Conservation (phyloP, 2,329 filamentous ascomycete species). For the Pseudopithomyces chartarum region DNA sequence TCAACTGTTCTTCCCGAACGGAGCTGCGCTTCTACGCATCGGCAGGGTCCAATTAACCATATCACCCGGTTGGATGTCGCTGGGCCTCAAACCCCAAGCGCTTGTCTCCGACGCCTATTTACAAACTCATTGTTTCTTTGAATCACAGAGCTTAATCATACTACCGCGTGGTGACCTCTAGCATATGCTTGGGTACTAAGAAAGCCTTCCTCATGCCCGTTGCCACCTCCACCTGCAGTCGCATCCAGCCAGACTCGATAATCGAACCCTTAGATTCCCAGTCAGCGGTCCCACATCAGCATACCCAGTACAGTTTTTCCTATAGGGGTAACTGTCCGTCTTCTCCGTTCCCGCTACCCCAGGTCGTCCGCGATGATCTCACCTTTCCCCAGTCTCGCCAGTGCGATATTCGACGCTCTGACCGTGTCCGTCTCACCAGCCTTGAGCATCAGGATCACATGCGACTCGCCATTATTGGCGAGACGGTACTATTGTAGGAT, state of each 20-base stretch:
- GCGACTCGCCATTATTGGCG: neutral
- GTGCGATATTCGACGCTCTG: neutral
- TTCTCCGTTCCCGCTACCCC: slow-evolving; percentile 21
- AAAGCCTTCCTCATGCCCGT: slow-evolving; percentile 7
- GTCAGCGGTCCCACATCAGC: slow-evolving; percentile 16
- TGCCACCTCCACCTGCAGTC: slow-evolving; percentile 6
- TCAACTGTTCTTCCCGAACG: neutral
- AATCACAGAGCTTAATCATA: neutral
- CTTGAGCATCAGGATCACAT: slow-evolving; percentile 10
- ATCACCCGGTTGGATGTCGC: slow-evolving; percentile 7
- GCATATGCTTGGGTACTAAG: neutral
- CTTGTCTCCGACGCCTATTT: neutral
- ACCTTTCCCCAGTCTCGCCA: slow-evolving; percentile 5
- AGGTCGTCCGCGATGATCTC: slow-evolving; percentile 18
- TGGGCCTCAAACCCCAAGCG: neutral
- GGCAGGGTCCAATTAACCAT: neutral
- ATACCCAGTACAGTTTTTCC: slow-evolving; percentile 13
- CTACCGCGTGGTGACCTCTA: neutral
- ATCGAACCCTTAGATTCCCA: neutral
- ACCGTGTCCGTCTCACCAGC: slow-evolving; percentile 4
- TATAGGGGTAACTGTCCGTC: slow-evolving; percentile 14
- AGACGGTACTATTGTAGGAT: slow-evolving; percentile 7
- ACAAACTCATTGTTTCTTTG: neutral
- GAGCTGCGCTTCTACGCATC: neutral
- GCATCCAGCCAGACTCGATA: slow-evolving; percentile 9